Base-by-base conservation (phyloP, 177 flowering plant genomes). In the Vitis hybrid region DNA sequence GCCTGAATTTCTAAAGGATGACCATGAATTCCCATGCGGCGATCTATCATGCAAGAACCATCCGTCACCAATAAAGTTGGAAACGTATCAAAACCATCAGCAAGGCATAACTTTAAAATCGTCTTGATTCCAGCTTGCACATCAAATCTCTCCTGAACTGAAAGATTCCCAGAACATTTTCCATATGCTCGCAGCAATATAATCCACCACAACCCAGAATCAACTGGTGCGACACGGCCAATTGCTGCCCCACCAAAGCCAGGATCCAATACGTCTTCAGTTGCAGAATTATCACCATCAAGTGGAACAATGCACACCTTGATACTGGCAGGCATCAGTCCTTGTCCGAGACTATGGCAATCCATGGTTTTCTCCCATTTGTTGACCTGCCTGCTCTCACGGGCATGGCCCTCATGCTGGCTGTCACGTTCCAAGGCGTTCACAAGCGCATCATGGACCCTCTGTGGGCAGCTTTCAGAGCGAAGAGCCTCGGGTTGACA, bases 181-280 rank as follows among this genome's bases (percentile, higher is more conserved):
- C 97, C 97, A 84, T 91, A 91, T 53, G 94, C 97, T 69, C 94
- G 82, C 73, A 91, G 70, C 69, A 91, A 74, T 68, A 91, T 91
- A 72, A 91, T 91, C 97, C 97, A 90, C 93, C 93, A 91, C 51
- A 91, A 78, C 53, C 97, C 97, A 88, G 82, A 73, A 49, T 91
- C 94, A 77, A 91, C 97, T 12, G 94, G 94, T 32, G 97, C 97
- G 61, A 91, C 97, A 64, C 97, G 97, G 54, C 97, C 97, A 75
- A 91, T 91, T 24, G 94, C 97, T 32, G 97, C 91, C 80, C 90
- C 97, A 54, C 97, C 97, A 82, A 91, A 91, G 74, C 90, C 97
- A 53, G 97, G 94, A 84, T 91, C 97, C 77, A 91, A 73, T 3
- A 91, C 82, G 10, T 91, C 94, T 78, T 91, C 97, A 32, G 91